A percentile compares a stretch with the other conserved stretches of the same genome.
phyloP scores from a whole-genome alignment of 2,329 filamentous ascomycete genomes.

The Bipolaris sorokiniana region DNA sequence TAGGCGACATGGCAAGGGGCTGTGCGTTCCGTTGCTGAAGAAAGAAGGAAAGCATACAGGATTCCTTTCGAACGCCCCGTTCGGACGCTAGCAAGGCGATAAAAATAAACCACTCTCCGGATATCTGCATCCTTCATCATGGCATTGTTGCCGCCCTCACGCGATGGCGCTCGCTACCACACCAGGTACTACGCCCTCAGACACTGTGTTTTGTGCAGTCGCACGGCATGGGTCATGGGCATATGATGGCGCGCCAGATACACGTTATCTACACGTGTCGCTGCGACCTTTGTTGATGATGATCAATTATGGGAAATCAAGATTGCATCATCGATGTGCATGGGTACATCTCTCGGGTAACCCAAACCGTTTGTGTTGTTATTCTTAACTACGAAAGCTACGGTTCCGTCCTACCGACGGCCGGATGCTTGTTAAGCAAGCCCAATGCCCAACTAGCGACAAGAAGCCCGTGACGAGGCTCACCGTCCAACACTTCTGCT shows the following conservation, averaged over 20 bases:
- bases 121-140: background rate
- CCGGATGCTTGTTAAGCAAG: background rate
- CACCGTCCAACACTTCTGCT: background rate
- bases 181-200: slow-evolving; percentile 4
- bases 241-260: background rate
- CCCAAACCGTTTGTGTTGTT: background rate
- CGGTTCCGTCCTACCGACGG: background rate
- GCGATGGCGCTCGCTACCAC: slow-evolving; percentile 5
- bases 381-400: background rate
- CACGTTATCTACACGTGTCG: background rate
- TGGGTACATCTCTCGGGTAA: background rate
- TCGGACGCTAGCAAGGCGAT: background rate
- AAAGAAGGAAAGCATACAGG: background rate
- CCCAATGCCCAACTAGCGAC: background rate
- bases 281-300: background rate
- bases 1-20: background rate
- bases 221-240: background rate
- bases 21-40: background rate
- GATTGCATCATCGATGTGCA: slow-evolving; percentile 1
- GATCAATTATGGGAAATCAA: slow-evolving; percentile 1
- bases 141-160: background rate
- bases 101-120: background rate
- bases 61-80: background rate
- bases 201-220: background rate
- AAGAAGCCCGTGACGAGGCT: background rate